Evolutionary conservation across 257 asterid species (phyloP).

Genomic region (Oldenlandia corymbosa): DNA sequence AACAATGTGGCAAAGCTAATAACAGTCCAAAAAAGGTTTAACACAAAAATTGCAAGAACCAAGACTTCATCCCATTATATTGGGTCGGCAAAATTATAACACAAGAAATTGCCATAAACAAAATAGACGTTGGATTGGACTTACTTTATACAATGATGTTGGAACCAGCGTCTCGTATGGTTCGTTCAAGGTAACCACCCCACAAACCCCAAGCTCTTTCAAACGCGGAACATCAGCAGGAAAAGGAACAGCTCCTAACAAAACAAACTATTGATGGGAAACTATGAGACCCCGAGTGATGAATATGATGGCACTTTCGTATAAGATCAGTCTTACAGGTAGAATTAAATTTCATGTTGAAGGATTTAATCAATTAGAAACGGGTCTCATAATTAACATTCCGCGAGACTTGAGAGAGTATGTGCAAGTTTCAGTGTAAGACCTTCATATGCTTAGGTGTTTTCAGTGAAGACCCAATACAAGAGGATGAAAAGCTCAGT

Average conservation of each 20-base stretch:
- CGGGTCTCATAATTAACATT: neutral
- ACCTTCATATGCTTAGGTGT: neutral
- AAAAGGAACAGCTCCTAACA: conserved; percentile 97
- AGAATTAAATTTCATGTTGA: neutral
- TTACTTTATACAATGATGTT: conserved; percentile 65
- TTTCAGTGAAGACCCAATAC: neutral
- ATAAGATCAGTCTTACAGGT: neutral
- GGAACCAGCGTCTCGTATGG: conserved; percentile 86
- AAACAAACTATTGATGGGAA: conserved; percentile 42
- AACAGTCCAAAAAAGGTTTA: too few relatives aligned
- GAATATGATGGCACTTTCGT: neutral
- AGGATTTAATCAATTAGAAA: neutral
- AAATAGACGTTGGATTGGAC: neutral
- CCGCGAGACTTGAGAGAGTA: neutral
- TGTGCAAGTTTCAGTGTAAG: neutral
- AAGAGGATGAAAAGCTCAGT: neutral
- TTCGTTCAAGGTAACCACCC: conserved; percentile 88
- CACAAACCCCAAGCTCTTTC: conserved; percentile 78
- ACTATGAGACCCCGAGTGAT: conserved; percentile 13
- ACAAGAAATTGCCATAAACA: neutral
- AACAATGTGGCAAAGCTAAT: too few relatives aligned
- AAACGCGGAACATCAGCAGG: conserved; percentile 82
- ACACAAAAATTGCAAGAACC: too few relatives aligned
- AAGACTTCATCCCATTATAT: too few relatives aligned
- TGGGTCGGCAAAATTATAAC: neutral